These are phyloP conservation scores for Phytophthora podocarpi DNA, from an alignment of 352 stramenopile genomes.

Conservation along the genomic window DNA sequence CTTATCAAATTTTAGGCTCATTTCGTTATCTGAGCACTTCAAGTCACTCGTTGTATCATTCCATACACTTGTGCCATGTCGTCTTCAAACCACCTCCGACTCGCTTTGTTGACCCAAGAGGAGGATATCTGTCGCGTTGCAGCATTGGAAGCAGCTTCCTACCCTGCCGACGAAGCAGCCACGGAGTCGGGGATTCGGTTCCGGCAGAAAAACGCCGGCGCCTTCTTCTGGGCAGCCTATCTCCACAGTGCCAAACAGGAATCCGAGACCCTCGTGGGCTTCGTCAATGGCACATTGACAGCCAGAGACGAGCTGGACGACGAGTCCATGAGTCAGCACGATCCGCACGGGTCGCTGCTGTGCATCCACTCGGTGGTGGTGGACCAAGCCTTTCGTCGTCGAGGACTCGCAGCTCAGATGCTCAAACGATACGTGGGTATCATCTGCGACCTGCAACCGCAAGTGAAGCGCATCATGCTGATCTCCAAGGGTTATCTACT, in stretches of 20 bases:
- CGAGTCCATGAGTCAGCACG: conserved; percentile 81
- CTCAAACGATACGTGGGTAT: conserved; percentile 80
- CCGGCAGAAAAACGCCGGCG: conserved; percentile 78
- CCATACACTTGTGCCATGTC: conserved; percentile 11
- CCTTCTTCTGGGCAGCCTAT: conserved; percentile 65
- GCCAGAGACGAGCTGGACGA: conserved; percentile 58
- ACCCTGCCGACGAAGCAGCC: conserved; percentile 88
- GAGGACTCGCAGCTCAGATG: conserved; percentile 79
- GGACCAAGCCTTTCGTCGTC: conserved; percentile 62
- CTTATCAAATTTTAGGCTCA: too few species aligned
- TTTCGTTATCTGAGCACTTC: conserved; percentile 2
- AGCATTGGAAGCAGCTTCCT: conserved; percentile 65
- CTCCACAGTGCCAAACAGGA: conserved; percentile 18
- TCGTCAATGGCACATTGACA: conserved; percentile 88
- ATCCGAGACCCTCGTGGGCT: conserved; percentile 73
- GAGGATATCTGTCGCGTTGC: conserved; percentile 48
- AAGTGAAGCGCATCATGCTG: conserved; percentile 79
- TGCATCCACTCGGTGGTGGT: conserved; percentile 92
- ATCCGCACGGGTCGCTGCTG: conserved; percentile 70
- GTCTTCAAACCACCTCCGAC: conserved; percentile 13
- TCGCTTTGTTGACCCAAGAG: conserved; percentile 22
- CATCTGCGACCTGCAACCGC: conserved; percentile 38
- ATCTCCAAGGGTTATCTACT: conserved; percentile 87
- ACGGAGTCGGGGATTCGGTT: conserved; percentile 81
- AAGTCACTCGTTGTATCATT: too few species aligned